Evolutionary conservation across 2,329 filamentous ascomycete genomes (phyloP).

Genomic region (Albophoma yamanashiensis): DNA sequence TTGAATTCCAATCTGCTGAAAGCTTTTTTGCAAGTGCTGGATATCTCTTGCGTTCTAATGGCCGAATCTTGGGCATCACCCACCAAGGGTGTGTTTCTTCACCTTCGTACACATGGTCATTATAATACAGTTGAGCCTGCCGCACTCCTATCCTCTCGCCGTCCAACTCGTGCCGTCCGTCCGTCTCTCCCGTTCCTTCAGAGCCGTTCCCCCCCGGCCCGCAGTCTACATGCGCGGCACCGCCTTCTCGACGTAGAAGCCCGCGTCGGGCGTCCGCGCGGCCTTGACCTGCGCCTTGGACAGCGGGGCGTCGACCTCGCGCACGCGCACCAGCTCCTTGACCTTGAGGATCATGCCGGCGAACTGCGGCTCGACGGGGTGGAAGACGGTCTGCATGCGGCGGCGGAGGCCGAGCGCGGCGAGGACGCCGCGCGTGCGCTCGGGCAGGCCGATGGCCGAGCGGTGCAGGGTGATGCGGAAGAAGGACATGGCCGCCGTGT

Average conservation of each 20-base stretch:
- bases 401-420: conserved; percentile 76
- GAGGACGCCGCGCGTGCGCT: conserved; percentile 69
- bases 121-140: conserved; percentile 19
- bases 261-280: conserved; percentile 62
- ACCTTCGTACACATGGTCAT: conserved; percentile 7
- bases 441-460: conserved; percentile 78
- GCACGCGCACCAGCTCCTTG: conserved; percentile 79
- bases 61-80: background rate
- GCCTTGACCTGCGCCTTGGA: conserved; percentile 59
- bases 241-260: conserved; percentile 67
- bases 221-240: conserved; percentile 12
- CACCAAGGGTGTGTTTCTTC: background rate
- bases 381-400: conserved; percentile 80
- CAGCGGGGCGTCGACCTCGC: conserved; percentile 59
- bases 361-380: conserved; percentile 68
- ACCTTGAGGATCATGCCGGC: conserved; percentile 90
- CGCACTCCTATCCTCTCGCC: background rate
- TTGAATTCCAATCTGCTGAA: background rate
- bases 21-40: background rate
- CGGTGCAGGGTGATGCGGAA: conserved; percentile 89
- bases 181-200: background rate
- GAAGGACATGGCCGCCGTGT: conserved; percentile 50
- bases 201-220: background rate
- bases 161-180: background rate
- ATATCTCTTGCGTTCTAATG: background rate